Evolutionary conservation across 257 asterid genomes (phyloP), one percentile per base, ranked within the genome.

Genomic region (Solanum arcanum): DNA sequence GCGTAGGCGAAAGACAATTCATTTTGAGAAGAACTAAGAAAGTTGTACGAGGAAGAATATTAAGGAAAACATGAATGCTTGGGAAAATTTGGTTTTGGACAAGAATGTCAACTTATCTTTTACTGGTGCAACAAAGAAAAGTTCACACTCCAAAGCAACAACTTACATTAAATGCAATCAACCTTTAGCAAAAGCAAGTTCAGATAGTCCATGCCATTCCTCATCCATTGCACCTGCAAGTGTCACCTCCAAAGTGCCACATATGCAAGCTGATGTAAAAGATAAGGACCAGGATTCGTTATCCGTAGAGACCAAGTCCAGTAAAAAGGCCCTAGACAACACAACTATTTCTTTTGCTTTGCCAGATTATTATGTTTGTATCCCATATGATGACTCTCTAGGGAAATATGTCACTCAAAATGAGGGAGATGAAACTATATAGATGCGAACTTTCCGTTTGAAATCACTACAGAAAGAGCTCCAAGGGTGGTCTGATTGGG

Each of bases 401-500:
- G 92, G 91, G 73, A 91, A 88, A 90, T 64, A 90, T 42, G 80
- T 89, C 83, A 93, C 95, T 23, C 90, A 41, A 86, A 93, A 95
- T 60, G 91, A 94, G 41, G 90, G 87, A 52, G 97, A 96, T 5
- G 90, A 92, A 83, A 86, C 90, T 6, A 89, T 94, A 31, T 23
- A 93, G 83, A 39, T 78, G 83, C 90, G 92, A 23, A 87, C 88
- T 80, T 90, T 93, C 64, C 92, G 81, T 60, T 87, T 90, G 89
- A 83, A 91, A 90, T 89, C 86, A 27, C 83, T 92, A 23, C 91
- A 92, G 90, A 91, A 89, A 72, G 95, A 94, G 88, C 86, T 94
- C 86, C 89, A 86, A 75, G 88, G 86, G 70, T 95, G 97, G 98
- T 89, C 73, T 18, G 92, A 92, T 39, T 97, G 96, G 98, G 94